Percentiles rank a stretch among this genome's conserved stretches.
Conservation (phyloP, 805 yeast genomes). For the Lipomyces anomalus region DNA sequence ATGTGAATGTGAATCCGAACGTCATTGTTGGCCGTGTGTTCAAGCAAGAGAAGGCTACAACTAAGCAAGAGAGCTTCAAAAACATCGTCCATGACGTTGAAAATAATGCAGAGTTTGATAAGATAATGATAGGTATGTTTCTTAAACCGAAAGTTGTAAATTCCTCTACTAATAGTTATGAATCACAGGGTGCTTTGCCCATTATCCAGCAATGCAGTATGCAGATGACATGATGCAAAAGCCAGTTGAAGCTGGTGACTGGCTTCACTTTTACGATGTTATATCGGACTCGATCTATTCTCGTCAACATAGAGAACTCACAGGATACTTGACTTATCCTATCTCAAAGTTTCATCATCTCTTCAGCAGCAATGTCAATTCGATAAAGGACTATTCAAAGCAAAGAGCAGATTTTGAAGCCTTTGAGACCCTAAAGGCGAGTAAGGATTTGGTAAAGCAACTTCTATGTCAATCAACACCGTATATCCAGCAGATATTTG, state of each 20-base stretch:
- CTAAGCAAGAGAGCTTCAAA: constrained; percentile 45
- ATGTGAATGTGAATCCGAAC: constrained; percentile 62
- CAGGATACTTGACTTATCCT: constrained; percentile 51
- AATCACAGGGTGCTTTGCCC: constrained; percentile 54
- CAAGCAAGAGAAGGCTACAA: constrained; percentile 41
- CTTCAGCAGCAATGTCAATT: constrained; percentile 37
- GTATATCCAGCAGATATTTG: constrained; percentile 14
- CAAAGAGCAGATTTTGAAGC: constrained; percentile 19
- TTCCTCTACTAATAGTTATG: neutral
- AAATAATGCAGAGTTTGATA: constrained; percentile 51
- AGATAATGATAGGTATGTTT: constrained; percentile 41
- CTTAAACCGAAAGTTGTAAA: neutral
- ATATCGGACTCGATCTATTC: constrained; percentile 39
- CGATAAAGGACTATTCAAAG: constrained; percentile 23
- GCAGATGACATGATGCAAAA: constrained; percentile 58
- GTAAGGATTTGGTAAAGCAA: constrained; percentile 31
- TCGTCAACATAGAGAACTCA: constrained; percentile 43
- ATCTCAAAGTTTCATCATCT: constrained; percentile 57
- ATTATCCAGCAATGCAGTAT: constrained; percentile 55
- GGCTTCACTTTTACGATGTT: constrained; percentile 70
- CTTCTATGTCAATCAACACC: constrained; percentile 24
- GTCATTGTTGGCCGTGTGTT: constrained; percentile 58
- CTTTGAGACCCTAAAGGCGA: constrained; percentile 30
- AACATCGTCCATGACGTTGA: constrained; percentile 44
- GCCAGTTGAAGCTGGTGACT: constrained; percentile 61